A percentile compares a stretch with the other conserved stretches of the same genome.
Conservation (phyloP, 1,139 yeast species). For the Suhomyces bolitotheri region DNA sequence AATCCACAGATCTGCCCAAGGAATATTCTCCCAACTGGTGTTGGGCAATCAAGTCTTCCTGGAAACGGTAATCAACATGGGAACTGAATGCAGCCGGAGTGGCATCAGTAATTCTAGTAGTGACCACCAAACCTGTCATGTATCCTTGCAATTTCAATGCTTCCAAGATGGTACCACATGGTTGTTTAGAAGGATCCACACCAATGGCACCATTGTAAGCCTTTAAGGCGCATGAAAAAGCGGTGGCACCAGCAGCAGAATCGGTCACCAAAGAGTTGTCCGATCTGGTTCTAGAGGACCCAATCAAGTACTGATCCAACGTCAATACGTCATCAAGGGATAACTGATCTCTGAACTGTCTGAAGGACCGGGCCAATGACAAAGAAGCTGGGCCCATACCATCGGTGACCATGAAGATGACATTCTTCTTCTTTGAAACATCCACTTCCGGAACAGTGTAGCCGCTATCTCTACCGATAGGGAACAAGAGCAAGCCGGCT, state of each 20-base stretch:
- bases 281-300: slow-evolving; percentile 28
- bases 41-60: slow-evolving; percentile 30
- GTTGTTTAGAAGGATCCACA: slow-evolving; percentile 22
- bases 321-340: slow-evolving; percentile 22
- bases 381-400: slow-evolving; percentile 34
- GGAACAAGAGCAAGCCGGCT: slow-evolving; percentile 13
- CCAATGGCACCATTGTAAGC: slow-evolving; percentile 32
- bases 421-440: slow-evolving; percentile 20
- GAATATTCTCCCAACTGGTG: slow-evolving; percentile 30
- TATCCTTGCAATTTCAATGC: slow-evolving; percentile 29
- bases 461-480: slow-evolving; percentile 4
- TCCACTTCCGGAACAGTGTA: slow-evolving; percentile 10
- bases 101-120: slow-evolving; percentile 28
- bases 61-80: slow-evolving; percentile 27
- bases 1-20: slow-evolving; percentile 28
- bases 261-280: slow-evolving; percentile 27
- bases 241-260: slow-evolving; percentile 33
- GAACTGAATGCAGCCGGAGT: slow-evolving; percentile 31
- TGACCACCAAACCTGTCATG: slow-evolving; percentile 30
- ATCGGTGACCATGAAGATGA: slow-evolving; percentile 32
- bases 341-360: slow-evolving; percentile 24
- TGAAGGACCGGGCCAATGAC: slow-evolving; percentile 27
- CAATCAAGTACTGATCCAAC: slow-evolving; percentile 25
- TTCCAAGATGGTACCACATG: slow-evolving; percentile 31
- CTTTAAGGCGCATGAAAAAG: slow-evolving; percentile 29